phyloP scores from a whole-genome alignment of 495 filamentous ascomycete genomes.

The Thozetella sp. region DNA sequence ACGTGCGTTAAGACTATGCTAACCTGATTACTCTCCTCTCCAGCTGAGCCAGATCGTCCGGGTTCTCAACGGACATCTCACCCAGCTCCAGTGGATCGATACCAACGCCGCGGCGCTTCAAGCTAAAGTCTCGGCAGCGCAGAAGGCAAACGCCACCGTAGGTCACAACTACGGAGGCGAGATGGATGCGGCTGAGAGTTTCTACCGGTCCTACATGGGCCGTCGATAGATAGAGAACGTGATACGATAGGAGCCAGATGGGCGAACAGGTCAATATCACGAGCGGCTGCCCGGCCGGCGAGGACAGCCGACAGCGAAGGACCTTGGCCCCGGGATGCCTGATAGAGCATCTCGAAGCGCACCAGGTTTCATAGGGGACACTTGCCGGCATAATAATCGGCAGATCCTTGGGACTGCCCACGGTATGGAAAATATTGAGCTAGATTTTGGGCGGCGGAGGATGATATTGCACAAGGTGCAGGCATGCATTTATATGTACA shows the following conservation, averaged over 20 bases:
- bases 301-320: no score
- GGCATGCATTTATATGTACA: constrained; percentile 14
- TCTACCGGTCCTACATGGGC: constrained; percentile 78
- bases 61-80: constrained; percentile 89
- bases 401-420: no score
- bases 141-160: constrained; percentile 71
- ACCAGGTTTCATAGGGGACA: background rate
- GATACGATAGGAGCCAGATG: background rate
- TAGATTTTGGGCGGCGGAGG: constrained; percentile 30
- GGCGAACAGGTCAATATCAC: background rate
- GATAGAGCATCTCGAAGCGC: no score
- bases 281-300: no score
- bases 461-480: background rate
- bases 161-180: constrained; percentile 60
- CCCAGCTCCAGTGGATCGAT: constrained; percentile 89
- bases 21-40: constrained; percentile 6
- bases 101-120: constrained; percentile 78
- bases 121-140: constrained; percentile 74
- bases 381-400: background rate
- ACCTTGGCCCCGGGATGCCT: no score
- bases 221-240: constrained; percentile 17
- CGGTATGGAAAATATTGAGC: no score
- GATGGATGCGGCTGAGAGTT: constrained; percentile 75
- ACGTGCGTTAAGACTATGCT: constrained; percentile 6
- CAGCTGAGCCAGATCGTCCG: constrained; percentile 92